Base-by-base conservation (phyloP, 179 eudicot species). In the Dionaea muscipula region DNA sequence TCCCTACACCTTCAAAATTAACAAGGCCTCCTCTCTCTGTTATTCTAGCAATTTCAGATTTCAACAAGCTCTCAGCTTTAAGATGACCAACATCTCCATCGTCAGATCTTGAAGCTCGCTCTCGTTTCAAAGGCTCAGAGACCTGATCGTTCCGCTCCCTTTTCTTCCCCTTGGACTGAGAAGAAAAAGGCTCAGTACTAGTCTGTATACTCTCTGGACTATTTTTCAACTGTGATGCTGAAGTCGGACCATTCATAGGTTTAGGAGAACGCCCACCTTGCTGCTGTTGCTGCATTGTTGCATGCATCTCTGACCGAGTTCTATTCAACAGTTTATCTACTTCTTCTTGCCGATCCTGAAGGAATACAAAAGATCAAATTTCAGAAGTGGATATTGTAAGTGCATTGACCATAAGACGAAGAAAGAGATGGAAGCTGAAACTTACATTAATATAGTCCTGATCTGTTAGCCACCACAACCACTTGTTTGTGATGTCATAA, bases 381-480 rank as follows among this genome's bases (percentile, higher is more conserved):
- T 1, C 47, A 43, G 10, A n/a, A 39, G 0, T n/a, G 7, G 19
- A 43, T 10, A 7, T 2, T 0, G 10, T 16, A 17, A 43, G 20
- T 7, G 10, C 14, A 33, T 33, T 1, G 44, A 50, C 35, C 13
- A 55, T 7, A 12, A 26, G n/a, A 17, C 4, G 55, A 45, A 58
- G 8, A 47, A 4, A 48, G 7, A 16, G 36, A 23, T 19, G 14
- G 41, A 24, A 47, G 55, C 33, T 8, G 24, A 46, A 13, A 74
- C 96, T 75, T 66, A 89, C 99, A 70, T 85, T 67, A 72, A 81
- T 73, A 68, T 64, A 88, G 66, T 83, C 82, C 65, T 73, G 75
- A 66, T 88, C 99, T 11, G 87, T 85, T 64, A 88, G 65, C 96
- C 94, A 93, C 86, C 94, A 85, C 75, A 93, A 75, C 78, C 95